A percentile compares a stretch with the other conserved stretches of the same genome.
These are phyloP conservation scores for Globisporangium cylindrosporum DNA, from an alignment of 352 stramenopile species.

Conservation along the genomic window DNA sequence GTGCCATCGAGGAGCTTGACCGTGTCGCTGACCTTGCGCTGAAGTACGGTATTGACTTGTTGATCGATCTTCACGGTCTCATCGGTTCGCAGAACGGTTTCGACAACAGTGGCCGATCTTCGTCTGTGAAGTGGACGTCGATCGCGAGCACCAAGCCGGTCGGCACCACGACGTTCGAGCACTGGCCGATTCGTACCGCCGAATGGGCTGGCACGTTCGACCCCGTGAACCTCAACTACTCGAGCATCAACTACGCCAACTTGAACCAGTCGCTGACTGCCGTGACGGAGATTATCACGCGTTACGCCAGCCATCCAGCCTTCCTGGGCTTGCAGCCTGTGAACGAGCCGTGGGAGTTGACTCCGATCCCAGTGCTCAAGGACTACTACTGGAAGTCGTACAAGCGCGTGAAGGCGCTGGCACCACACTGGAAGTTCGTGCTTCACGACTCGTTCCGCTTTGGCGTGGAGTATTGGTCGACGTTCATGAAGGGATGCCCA, in stretches of 20 bases:
- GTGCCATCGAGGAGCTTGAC: slow-evolving; percentile 89
- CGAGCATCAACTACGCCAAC: slow-evolving; percentile 90
- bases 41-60: slow-evolving; percentile 83
- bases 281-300: slow-evolving; percentile 89
- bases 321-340: slow-evolving; percentile 92
- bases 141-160: slow-evolving; percentile 68
- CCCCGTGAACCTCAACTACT: slow-evolving; percentile 79
- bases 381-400: slow-evolving; percentile 97
- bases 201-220: slow-evolving; percentile 92
- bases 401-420: slow-evolving; percentile 90
- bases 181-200: slow-evolving; percentile 89
- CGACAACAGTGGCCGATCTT: slow-evolving; percentile 91
- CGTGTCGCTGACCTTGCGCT: slow-evolving; percentile 80
- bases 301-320: slow-evolving; percentile 84
- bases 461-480: slow-evolving; percentile 56
- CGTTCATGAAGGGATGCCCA: slow-evolving; percentile 82
- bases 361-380: slow-evolving; percentile 90
- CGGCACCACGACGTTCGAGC: slow-evolving; percentile 88
- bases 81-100: slow-evolving; percentile 95
- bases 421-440: slow-evolving; percentile 95
- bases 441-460: slow-evolving; percentile 97
- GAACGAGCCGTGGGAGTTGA: slow-evolving; percentile 96
- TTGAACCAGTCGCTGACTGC: slow-evolving; percentile 89
- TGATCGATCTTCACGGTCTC: slow-evolving; percentile 94
- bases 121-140: slow-evolving; percentile 89